These are phyloP conservation scores for Ophiostoma fasciatum DNA, from an alignment of 2,329 filamentous ascomycete species.

Conservation along the genomic window DNA sequence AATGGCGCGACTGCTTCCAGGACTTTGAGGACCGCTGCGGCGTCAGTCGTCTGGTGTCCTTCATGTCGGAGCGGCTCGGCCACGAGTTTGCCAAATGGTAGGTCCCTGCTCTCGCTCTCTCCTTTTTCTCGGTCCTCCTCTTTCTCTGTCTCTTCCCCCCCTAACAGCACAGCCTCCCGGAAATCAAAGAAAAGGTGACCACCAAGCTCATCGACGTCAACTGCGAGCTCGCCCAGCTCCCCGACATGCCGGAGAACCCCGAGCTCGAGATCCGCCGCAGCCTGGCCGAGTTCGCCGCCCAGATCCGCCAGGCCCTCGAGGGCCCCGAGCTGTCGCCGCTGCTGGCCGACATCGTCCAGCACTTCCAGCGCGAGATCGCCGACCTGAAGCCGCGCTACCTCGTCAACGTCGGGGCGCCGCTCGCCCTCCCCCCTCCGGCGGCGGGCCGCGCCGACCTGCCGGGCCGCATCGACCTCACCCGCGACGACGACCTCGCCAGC, in stretches of 20 bases:
- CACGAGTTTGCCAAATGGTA: slow-evolving; percentile 38
- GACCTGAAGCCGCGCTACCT: slow-evolving; percentile 32
- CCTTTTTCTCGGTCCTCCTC: no score
- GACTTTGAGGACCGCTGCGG: slow-evolving; percentile 34
- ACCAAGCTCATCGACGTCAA: slow-evolving; percentile 36
- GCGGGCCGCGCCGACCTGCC: no score
- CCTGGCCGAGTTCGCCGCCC: slow-evolving; percentile 39
- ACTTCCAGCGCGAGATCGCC: slow-evolving; percentile 34
- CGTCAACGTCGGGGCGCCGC: slow-evolving; percentile 17
- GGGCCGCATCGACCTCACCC: slow-evolving; percentile 22
- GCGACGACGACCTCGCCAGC: slow-evolving; percentile 21
- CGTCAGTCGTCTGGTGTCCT: slow-evolving; percentile 35
- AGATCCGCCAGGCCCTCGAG: slow-evolving; percentile 35
- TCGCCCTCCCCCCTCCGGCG: no score
- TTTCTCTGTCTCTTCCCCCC: background rate
- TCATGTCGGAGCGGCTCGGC: slow-evolving; percentile 36
- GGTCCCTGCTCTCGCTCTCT: slow-evolving; percentile 10
- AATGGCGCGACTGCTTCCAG: slow-evolving; percentile 36
- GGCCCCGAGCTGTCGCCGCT: slow-evolving; percentile 28
- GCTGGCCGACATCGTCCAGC: slow-evolving; percentile 31
- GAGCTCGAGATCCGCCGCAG: slow-evolving; percentile 48
- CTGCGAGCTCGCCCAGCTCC: slow-evolving; percentile 39
- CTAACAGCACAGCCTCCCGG: slow-evolving; percentile 13
- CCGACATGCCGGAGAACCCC: slow-evolving; percentile 53
- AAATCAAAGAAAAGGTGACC: slow-evolving; percentile 37